Conservation (phyloP, 2,329 filamentous ascomycete genomes). For the Phyllosticta capitalensis region DNA sequence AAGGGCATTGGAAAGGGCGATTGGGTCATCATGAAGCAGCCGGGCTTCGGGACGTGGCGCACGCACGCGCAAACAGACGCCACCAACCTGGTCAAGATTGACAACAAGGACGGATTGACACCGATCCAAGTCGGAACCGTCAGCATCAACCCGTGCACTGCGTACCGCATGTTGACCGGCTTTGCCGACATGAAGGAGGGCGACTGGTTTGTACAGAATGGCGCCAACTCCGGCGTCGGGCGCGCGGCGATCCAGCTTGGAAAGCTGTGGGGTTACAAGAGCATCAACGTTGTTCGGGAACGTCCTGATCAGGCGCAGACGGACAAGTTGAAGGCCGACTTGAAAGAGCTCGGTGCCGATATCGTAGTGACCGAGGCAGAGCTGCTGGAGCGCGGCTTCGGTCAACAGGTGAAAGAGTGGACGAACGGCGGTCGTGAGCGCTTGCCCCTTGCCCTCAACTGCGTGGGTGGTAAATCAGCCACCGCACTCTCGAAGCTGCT, state of each 20-base stretch:
- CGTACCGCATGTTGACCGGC: slow-evolving; percentile 84
- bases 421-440: slow-evolving; percentile 63
- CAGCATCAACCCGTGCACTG: slow-evolving; percentile 85
- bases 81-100: slow-evolving; percentile 56
- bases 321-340: slow-evolving; percentile 51
- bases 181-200: slow-evolving; percentile 61
- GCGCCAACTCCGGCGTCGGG: slow-evolving; percentile 88
- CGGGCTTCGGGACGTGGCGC: slow-evolving; percentile 86
- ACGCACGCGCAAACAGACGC: slow-evolving; percentile 67
- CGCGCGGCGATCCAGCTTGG: slow-evolving; percentile 84
- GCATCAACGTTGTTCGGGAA: slow-evolving; percentile 79
- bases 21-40: slow-evolving; percentile 82
- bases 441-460: slow-evolving; percentile 77
- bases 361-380: slow-evolving; percentile 54
- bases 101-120: slow-evolving; percentile 59
- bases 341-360: slow-evolving; percentile 53
- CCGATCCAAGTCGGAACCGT: slow-evolving; percentile 78
- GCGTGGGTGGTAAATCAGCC: slow-evolving; percentile 82
- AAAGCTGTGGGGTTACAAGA: slow-evolving; percentile 75
- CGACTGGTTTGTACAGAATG: slow-evolving; percentile 95
- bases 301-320: slow-evolving; percentile 53
- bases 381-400: slow-evolving; percentile 53
- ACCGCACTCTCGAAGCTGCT: slow-evolving; percentile 69
- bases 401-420: slow-evolving; percentile 50
- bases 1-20: slow-evolving; percentile 64